Conservation (phyloP, 441 rosid species). For the Pelargonium fulgidum region DNA sequence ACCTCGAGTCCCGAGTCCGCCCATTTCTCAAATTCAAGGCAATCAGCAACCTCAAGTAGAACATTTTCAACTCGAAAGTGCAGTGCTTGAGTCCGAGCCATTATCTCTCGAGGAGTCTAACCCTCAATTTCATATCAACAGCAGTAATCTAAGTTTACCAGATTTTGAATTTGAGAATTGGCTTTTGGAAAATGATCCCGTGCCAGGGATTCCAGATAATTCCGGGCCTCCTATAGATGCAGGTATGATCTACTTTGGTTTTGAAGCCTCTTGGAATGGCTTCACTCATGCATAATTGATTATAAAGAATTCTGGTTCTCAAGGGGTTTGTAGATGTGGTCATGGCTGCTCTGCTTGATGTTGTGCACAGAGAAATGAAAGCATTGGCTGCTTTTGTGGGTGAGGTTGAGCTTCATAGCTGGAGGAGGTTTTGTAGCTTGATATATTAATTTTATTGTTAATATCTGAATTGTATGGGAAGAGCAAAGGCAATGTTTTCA, state of each 20-base stretch:
- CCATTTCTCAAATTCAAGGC: conserved; percentile 22
- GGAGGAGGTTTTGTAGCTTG: not conserved
- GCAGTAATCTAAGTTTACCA: conserved; percentile 16
- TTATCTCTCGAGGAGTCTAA: conserved; percentile 15
- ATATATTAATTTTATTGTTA: too few species aligned
- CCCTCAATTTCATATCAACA: conserved; percentile 18
- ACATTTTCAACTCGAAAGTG: conserved; percentile 18
- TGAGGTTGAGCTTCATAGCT: conserved; percentile 11
- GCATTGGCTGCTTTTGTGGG: conserved; percentile 8
- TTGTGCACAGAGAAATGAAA: not conserved
- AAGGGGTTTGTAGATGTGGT: not conserved
- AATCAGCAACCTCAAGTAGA: conserved; percentile 24
- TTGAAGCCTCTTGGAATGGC: conserved; percentile 48
- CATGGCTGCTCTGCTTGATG: not conserved
- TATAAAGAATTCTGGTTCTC: conserved; percentile 17
- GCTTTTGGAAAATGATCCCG: conserved; percentile 34
- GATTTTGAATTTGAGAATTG: conserved; percentile 29
- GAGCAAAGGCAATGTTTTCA: too few species aligned
- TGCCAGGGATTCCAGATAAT: conserved; percentile 24
- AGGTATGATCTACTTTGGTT: conserved; percentile 44
- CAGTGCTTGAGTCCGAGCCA: conserved; percentile 22
- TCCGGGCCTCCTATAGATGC: conserved; percentile 30
- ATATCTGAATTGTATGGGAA: too few species aligned
- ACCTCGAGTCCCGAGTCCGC: conserved; percentile 9
- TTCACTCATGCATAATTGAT: conserved; percentile 29